These are phyloP conservation scores for Aspergillus affinis DNA, from an alignment of 495 filamentous ascomycete species.

Conservation along the genomic window DNA sequence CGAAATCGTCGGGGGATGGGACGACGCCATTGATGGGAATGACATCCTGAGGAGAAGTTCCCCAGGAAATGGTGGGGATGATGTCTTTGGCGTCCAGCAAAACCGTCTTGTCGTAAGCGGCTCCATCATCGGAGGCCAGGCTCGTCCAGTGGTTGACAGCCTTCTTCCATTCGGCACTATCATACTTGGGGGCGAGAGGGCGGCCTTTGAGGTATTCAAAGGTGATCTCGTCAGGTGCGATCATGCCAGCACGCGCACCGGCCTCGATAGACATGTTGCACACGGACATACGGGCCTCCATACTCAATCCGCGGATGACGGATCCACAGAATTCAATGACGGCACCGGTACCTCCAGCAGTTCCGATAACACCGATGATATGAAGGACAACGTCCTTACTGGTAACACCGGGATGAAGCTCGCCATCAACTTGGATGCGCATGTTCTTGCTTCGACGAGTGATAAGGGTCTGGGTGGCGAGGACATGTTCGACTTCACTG, in stretches of 20 bases:
- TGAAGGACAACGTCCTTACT: conserved; percentile 96
- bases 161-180: conserved; percentile 84
- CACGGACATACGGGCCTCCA: conserved; percentile 98
- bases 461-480: conserved; percentile 93
- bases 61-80: conserved; percentile 91
- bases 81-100: conserved; percentile 91
- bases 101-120: conserved; percentile 83
- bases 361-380: conserved; percentile 91
- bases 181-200: conserved; percentile 81
- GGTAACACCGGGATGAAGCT: conserved; percentile 87
- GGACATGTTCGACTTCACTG: conserved; percentile 96
- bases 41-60: conserved; percentile 94
- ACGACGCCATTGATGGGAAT: conserved; percentile 88
- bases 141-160: conserved; percentile 87
- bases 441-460: conserved; percentile 97
- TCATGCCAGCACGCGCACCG: conserved; percentile 93
- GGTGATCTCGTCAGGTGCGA: conserved; percentile 90
- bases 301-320: conserved; percentile 83
- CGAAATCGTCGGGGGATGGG: conserved; percentile 83
- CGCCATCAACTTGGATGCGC: conserved; percentile 91
- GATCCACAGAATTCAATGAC: conserved; percentile 98
- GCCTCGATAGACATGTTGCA: conserved; percentile 99
- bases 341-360: conserved; percentile 88
- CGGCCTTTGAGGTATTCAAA: conserved; percentile 92
- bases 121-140: conserved; percentile 79